These are phyloP conservation scores for Alternaria ventricosa DNA, from an alignment of 2,329 filamentous ascomycete genomes.

Conservation along the genomic window DNA sequence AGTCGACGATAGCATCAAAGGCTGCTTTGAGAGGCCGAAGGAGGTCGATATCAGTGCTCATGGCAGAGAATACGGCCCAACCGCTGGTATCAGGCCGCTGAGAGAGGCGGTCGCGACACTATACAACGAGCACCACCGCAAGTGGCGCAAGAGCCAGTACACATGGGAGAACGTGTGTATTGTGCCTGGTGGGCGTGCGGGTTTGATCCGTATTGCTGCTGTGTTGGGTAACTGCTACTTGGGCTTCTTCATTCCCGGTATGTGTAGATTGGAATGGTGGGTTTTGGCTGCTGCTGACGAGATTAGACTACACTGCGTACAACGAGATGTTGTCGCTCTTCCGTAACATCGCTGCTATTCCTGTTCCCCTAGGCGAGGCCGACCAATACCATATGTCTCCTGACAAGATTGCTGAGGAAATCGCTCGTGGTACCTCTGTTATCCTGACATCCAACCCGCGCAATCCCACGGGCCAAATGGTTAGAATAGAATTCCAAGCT, in stretches of 20 bases:
- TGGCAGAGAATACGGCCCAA: conserved; percentile 87
- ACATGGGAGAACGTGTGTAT: conserved; percentile 88
- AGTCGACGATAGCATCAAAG: conserved; percentile 89
- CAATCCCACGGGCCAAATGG: conserved; percentile 88
- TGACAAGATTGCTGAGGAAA: conserved; percentile 90
- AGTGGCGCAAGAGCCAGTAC: conserved; percentile 87
- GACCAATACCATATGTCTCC: conserved; percentile 94
- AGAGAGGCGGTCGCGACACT: conserved; percentile 87
- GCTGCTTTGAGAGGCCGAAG: conserved; percentile 83
- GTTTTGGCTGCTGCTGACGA: conserved; percentile 16
- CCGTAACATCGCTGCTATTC: conserved; percentile 69
- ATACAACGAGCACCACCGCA: conserved; percentile 90
- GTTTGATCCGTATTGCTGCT: conserved; percentile 91
- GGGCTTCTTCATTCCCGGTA: conserved; percentile 82
- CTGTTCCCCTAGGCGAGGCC: conserved; percentile 74
- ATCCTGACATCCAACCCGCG: conserved; percentile 94
- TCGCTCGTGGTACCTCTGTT: conserved; percentile 77
- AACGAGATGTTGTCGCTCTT: conserved; percentile 97
- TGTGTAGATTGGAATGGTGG: not conserved
- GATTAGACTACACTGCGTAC: conserved; percentile 84
- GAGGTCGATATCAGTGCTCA: conserved; percentile 78
- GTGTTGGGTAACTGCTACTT: conserved; percentile 92
- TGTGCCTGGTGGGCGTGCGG: conserved; percentile 89
- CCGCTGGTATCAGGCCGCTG: conserved; percentile 89
- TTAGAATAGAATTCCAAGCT: too few species aligned